Evolutionary conservation across 2,329 filamentous ascomycete genomes (phyloP).

Genomic region (Phyllosticta citriasiana): DNA sequence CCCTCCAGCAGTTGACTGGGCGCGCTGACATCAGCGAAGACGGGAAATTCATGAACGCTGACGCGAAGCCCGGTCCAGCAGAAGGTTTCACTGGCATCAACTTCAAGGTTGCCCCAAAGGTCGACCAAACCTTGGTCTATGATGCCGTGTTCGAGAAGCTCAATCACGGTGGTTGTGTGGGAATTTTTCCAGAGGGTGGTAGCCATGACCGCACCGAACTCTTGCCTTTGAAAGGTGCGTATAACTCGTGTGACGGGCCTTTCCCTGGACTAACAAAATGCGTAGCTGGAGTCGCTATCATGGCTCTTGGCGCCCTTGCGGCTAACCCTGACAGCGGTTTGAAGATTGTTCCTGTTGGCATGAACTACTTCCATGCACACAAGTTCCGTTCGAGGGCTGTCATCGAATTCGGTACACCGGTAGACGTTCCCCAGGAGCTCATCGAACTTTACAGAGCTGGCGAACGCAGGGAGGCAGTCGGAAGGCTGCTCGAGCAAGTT

Average conservation of each 20-base stretch:
- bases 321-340: slow-evolving; percentile 78
- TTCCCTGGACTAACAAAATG: slow-evolving; percentile 13
- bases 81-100: slow-evolving; percentile 62
- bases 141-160: slow-evolving; percentile 83
- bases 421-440: slow-evolving; percentile 72
- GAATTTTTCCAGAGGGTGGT: slow-evolving; percentile 94
- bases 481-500: slow-evolving; percentile 72
- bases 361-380: slow-evolving; percentile 99
- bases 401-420: slow-evolving; percentile 84
- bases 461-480: slow-evolving; percentile 77
- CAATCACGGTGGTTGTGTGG: slow-evolving; percentile 75
- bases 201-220: slow-evolving; percentile 91
- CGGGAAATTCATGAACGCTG: slow-evolving; percentile 50
- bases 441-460: slow-evolving; percentile 78
- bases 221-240: slow-evolving; percentile 66
- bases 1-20: slow-evolving; percentile 73
- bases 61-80: slow-evolving; percentile 41
- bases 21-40: slow-evolving; percentile 60
- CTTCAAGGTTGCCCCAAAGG: slow-evolving; percentile 83
- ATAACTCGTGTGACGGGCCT: not conserved
- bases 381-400: slow-evolving; percentile 96
- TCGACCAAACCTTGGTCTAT: slow-evolving; percentile 90
- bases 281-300: slow-evolving; percentile 84
- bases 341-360: slow-evolving; percentile 91
- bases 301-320: slow-evolving; percentile 85